Evolutionary conservation across 2,329 filamentous ascomycete species (phyloP), one percentile per base, ranked within the genome.

Genomic region (Alternaria triticimaculans): DNA sequence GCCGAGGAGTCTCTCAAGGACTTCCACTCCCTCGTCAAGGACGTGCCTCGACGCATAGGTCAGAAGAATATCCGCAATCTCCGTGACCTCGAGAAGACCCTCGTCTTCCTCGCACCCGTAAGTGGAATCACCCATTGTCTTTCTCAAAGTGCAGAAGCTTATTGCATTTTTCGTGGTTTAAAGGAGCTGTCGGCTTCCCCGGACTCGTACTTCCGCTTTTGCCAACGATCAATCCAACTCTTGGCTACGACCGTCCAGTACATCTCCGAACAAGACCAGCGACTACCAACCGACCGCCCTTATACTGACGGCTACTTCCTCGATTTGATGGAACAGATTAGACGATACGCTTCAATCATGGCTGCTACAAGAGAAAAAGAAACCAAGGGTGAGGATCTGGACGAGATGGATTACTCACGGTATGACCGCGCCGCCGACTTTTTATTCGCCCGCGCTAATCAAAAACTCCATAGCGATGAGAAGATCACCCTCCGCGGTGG

Each of bases 231-330:
- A 68, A 93, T 97, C 79, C 90, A 89, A 81, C 96, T 94, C 82
- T 90, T 97, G 79, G 92, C 96, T 85, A 90, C 93, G 68, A 96
- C 93, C 64, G 92, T 96, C 81, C 90, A 93, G 81, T 90, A 91
- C 81, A 86, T 97, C 69, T 90, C 88, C 85, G 93, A 96, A 79
- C 89, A 89, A 79, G 94, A 98, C 80, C 92, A 95, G 83, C 90
- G 90, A 71, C 89, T 93, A 79, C 91, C 92, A 64, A 85, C 88
- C 81, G 95, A 98, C 81, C 90, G 92, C 75, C 93, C 94, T 71
- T 98, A 97, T 85, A 96, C 91, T 86, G 93, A 92, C 87, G 93
- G 93, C 78, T 98, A 98, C 83, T 97, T 97, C 80, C 91, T 97
- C 83, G 95, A 98, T 84, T 89, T 98, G 65, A 90, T 96, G 80